phyloP scores from a whole-genome alignment of 306 rosid species.

The Medicago arabica region DNA sequence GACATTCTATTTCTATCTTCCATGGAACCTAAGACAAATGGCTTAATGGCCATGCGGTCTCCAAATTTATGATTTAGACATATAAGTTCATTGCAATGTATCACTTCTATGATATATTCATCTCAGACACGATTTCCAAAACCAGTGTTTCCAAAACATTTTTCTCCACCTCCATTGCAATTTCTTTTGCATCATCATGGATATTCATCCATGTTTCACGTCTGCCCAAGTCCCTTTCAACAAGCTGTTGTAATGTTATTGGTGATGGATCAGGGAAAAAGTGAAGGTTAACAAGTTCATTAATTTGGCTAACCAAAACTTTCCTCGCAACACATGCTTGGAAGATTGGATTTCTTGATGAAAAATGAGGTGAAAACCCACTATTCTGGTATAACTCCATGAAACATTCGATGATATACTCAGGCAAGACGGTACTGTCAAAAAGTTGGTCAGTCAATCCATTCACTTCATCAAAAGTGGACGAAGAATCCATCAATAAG shows the following conservation, averaged over 20 bases:
- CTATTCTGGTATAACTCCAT: conserved; percentile 46
- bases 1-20: neutral
- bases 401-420: conserved; percentile 61
- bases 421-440: conserved; percentile 48
- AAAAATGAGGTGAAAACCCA: conserved; percentile 51
- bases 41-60: neutral
- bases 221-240: conserved; percentile 55
- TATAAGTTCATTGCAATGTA: conserved; percentile 24
- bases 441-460: conserved; percentile 46
- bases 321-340: conserved; percentile 49
- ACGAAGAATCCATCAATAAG: conserved; percentile 46
- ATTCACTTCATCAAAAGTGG: conserved; percentile 54
- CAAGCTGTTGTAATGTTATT: conserved; percentile 49
- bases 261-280: conserved; percentile 42
- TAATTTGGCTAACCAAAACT: conserved; percentile 53
- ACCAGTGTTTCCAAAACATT: conserved; percentile 60
- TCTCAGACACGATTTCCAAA: conserved; percentile 59
- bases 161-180: conserved; percentile 53
- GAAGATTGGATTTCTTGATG: conserved; percentile 43
- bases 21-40: neutral
- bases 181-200: conserved; percentile 50
- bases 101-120: conserved; percentile 35
- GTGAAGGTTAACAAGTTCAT: conserved; percentile 47
- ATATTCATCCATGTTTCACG: conserved; percentile 62
- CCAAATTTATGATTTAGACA: neutral